Conservation (phyloP, 352 stramenopile species). For the Globisporangium perplexum region DNA sequence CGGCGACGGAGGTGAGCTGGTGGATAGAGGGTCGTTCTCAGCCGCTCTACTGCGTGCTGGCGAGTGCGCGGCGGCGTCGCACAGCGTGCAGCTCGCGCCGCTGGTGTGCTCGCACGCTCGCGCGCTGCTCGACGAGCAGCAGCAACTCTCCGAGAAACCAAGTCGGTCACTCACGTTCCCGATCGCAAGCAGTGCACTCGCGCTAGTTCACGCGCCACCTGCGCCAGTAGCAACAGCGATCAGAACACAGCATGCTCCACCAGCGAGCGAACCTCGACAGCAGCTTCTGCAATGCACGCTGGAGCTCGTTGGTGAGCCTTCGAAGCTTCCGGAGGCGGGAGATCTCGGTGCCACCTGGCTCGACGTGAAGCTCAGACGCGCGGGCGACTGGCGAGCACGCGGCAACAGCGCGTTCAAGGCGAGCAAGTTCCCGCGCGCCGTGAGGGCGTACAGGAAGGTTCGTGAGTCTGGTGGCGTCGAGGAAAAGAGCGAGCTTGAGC, state of each 20-base stretch:
- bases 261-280: neutral
- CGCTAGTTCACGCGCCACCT: constrained; percentile 3
- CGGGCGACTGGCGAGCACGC: constrained; percentile 33
- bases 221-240: too few relatives aligned
- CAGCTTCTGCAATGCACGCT: constrained; percentile 4
- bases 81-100: constrained; percentile 1
- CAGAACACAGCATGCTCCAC: neutral
- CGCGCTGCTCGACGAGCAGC: constrained; percentile 1
- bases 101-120: constrained; percentile 4
- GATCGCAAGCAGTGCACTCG: neutral
- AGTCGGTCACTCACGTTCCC: constrained; percentile 4
- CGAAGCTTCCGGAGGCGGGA: neutral
- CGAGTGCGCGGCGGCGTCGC: neutral
- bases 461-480: neutral
- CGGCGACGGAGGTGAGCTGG: constrained; percentile 1
- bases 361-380: constrained; percentile 38
- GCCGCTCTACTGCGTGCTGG: constrained; percentile 9
- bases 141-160: neutral
- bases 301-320: neutral
- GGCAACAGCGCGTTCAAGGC: constrained; percentile 56
- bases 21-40: constrained; percentile 19
- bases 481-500: neutral
- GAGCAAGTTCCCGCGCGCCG: constrained; percentile 21
- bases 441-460: constrained; percentile 35
- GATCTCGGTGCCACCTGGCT: constrained; percentile 26